Percentiles rank a stretch among this genome's conserved stretches.
Evolutionary conservation across 305 asterid genomes (phyloP).

Genomic region (Solanum aculeatissimum): DNA sequence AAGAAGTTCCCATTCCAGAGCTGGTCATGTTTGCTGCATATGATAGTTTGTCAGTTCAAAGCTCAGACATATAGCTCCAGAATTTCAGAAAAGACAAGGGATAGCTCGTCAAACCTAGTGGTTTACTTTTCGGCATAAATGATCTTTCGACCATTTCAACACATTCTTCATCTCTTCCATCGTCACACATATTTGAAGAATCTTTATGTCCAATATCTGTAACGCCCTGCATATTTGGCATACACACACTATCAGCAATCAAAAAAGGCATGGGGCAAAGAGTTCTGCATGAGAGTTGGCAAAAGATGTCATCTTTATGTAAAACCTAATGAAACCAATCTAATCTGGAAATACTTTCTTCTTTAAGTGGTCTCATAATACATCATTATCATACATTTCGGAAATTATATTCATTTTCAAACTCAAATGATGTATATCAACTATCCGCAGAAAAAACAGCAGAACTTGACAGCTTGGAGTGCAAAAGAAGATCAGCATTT

Average conservation of each 20-base stretch:
- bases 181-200: background rate
- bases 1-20: background rate
- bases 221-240: constrained; percentile 6
- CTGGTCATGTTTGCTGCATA: background rate
- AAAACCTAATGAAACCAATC: background rate
- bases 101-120: background rate
- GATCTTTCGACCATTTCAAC: background rate
- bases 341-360: background rate
- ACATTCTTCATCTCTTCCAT: background rate
- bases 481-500: background rate
- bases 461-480: background rate
- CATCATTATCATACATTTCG: background rate
- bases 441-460: background rate
- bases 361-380: background rate
- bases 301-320: background rate
- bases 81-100: background rate
- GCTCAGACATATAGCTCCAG: background rate
- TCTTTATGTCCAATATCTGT: background rate
- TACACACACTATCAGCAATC: constrained; percentile 22
- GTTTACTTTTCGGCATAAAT: background rate
- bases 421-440: background rate
- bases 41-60: background rate
- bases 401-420: background rate
- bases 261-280: constrained; percentile 62
- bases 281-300: constrained; percentile 35